phyloP scores from a whole-genome alignment of 1,284 basidiomycete genomes.

The Somion occarium region DNA sequence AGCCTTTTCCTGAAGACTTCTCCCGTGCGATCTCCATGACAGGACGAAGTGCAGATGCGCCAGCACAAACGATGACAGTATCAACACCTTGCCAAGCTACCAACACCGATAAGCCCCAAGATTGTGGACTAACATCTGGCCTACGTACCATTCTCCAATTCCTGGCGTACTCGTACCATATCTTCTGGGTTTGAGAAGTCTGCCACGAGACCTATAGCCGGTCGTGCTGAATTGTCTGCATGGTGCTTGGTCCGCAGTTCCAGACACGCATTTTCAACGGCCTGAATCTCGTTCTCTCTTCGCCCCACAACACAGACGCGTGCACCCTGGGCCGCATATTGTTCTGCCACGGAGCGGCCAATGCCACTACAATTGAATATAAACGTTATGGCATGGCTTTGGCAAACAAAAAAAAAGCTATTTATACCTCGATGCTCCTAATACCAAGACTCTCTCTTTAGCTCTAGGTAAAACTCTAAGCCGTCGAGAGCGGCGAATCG shows the following conservation, averaged over 20 bases:
- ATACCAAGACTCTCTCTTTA: constrained; percentile 14
- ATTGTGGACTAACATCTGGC: background rate
- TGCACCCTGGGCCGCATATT: constrained; percentile 75
- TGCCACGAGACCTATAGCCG: constrained; percentile 41
- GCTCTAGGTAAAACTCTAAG: constrained; percentile 4
- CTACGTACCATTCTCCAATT: constrained; percentile 52
- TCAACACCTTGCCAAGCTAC: constrained; percentile 81
- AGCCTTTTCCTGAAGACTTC: constrained; percentile 33
- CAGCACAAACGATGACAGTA: constrained; percentile 81
- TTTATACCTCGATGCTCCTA: constrained; percentile 15
- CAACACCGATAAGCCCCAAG: too few species aligned
- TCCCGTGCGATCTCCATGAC: constrained; percentile 72
- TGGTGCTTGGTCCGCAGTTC: constrained; percentile 15
- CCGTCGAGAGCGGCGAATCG: constrained; percentile 1
- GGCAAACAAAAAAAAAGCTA: background rate
- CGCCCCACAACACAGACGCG: constrained; percentile 76
- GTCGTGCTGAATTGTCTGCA: constrained; percentile 19
- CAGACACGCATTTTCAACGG: constrained; percentile 62
- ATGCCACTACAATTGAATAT: constrained; percentile 52
- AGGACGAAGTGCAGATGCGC: constrained; percentile 80
- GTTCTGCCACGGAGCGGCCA: constrained; percentile 68
- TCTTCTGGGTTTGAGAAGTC: constrained; percentile 70
- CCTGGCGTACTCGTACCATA: constrained; percentile 58
- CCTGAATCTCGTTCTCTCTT: constrained; percentile 49
- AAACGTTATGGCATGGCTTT: too few species aligned